phyloP scores from a whole-genome alignment of 768 basidiomycete species.

The Auriscalpium vulgare region DNA sequence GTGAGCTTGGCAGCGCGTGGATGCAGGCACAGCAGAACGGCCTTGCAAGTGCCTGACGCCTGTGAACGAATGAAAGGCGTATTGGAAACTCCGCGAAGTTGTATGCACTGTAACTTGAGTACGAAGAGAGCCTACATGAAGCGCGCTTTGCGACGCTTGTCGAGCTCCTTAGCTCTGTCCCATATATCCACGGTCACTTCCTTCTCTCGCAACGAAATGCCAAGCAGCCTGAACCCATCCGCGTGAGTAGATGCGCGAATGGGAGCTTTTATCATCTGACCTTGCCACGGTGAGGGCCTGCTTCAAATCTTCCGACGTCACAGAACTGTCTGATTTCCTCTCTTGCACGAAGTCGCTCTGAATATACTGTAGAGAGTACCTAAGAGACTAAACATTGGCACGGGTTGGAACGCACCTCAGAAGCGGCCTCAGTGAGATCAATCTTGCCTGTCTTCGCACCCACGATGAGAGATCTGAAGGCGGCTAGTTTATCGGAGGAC shows the following conservation, averaged over 20 bases:
- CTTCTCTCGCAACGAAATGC: slow-evolving; percentile 49
- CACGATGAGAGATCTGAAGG: slow-evolving; percentile 52
- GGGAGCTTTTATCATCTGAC: slow-evolving; percentile 28
- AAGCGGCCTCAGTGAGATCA: slow-evolving; percentile 42
- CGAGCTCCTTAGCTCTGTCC: slow-evolving; percentile 57
- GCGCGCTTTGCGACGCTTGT: slow-evolving; percentile 34
- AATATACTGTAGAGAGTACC: slow-evolving; percentile 42
- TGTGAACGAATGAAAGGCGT: too few species aligned
- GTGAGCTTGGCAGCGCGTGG: slow-evolving; percentile 60
- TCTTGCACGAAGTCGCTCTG: slow-evolving; percentile 64
- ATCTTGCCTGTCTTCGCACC: slow-evolving; percentile 55
- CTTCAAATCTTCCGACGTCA: slow-evolving; percentile 55
- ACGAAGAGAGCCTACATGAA: slow-evolving; percentile 1
- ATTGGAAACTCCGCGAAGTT: too few species aligned
- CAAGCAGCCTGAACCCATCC: slow-evolving; percentile 41
- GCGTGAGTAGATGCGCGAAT: not conserved
- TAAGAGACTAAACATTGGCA: not conserved
- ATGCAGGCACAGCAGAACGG: slow-evolving; percentile 52
- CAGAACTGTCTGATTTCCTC: slow-evolving; percentile 29
- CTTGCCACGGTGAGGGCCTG: slow-evolving; percentile 62
- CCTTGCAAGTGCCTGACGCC: slow-evolving; percentile 26
- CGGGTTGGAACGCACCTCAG: slow-evolving; percentile 38
- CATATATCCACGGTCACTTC: slow-evolving; percentile 53
- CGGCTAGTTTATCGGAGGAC: slow-evolving; percentile 34
- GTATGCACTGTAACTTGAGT: not conserved